These are phyloP conservation scores for Adansonia gregorii DNA, from an alignment of 441 rosid genomes.

Conservation along the genomic window DNA sequence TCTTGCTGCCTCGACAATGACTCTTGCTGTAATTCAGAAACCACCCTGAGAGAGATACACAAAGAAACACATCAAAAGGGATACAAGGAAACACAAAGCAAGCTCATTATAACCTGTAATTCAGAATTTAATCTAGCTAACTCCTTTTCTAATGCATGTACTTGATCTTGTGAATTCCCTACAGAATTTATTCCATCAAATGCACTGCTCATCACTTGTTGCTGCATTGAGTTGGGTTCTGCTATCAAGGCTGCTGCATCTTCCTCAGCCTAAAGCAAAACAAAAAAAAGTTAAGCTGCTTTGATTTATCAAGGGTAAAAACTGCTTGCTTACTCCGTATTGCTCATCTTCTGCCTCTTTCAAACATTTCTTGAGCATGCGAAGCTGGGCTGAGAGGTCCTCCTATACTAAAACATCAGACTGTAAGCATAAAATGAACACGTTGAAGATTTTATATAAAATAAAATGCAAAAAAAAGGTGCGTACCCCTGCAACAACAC, in stretches of 20 bases:
- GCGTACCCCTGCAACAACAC: conserved; percentile 86
- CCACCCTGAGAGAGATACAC: conserved; percentile 36
- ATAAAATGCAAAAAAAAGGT: conserved; percentile 11
- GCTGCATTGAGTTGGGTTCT: conserved; percentile 73
- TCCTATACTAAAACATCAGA: conserved; percentile 64
- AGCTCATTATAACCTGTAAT: conserved; percentile 61
- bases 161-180: conserved; percentile 50
- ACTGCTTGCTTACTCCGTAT: conserved; percentile 51
- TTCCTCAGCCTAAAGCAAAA: conserved; percentile 85
- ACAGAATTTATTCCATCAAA: conserved; percentile 43
- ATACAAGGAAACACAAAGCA: conserved; percentile 17
- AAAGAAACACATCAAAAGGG: conserved; percentile 14
- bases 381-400: conserved; percentile 93
- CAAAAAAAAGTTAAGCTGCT: conserved; percentile 11
- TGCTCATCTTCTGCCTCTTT: conserved; percentile 98
- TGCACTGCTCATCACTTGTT: conserved; percentile 54
- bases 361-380: conserved; percentile 77
- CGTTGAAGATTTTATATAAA: not conserved
- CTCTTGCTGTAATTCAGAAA: conserved; percentile 59
- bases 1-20: conserved; percentile 70
- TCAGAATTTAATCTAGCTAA: conserved; percentile 60
- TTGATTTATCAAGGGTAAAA: conserved; percentile 22
- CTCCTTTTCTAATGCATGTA: conserved; percentile 61
- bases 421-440: conserved; percentile 20
- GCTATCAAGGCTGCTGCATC: conserved; percentile 87